phyloP scores from a whole-genome alignment of 208 protist genomes.

The Leishmania arabica region DNA sequence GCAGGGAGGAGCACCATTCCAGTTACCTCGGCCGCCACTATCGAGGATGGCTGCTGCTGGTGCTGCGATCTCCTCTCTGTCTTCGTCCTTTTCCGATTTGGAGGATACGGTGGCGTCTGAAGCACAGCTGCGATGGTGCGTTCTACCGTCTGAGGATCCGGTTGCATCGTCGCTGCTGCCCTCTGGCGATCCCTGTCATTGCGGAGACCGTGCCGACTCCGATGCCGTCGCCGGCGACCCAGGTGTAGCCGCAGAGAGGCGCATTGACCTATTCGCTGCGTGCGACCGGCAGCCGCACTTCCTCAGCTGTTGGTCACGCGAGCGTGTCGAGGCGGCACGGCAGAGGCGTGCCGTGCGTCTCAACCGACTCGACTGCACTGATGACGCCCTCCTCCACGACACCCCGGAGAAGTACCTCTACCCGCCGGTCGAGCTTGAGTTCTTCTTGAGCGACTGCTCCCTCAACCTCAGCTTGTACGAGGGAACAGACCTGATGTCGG shows the following conservation, averaged over 20 bases:
- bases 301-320: conserved; percentile 34
- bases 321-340: conserved; percentile 16
- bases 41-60: background rate
- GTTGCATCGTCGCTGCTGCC: background rate
- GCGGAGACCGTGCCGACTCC: background rate
- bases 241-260: background rate
- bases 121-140: conserved; percentile 24
- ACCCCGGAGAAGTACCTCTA: conserved; percentile 29
- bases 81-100: conserved; percentile 36
- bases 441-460: conserved; percentile 49
- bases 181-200: background rate
- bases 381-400: conserved; percentile 32
- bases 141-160: conserved; percentile 3
- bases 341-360: conserved; percentile 20
- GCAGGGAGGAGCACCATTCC: background rate
- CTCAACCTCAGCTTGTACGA: conserved; percentile 51
- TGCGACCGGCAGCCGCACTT: conserved; percentile 29
- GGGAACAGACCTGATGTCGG: conserved; percentile 45
- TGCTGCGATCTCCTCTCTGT: conserved; percentile 11
- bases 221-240: background rate
- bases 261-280: conserved; percentile 20
- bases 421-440: conserved; percentile 36
- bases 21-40: background rate
- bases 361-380: conserved; percentile 29
- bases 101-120: conserved; percentile 10